A percentile compares a stretch with the other conserved stretches of the same genome.
Evolutionary conservation across 1,284 basidiomycete species (phyloP).

Genomic region (Irpex sp.): DNA sequence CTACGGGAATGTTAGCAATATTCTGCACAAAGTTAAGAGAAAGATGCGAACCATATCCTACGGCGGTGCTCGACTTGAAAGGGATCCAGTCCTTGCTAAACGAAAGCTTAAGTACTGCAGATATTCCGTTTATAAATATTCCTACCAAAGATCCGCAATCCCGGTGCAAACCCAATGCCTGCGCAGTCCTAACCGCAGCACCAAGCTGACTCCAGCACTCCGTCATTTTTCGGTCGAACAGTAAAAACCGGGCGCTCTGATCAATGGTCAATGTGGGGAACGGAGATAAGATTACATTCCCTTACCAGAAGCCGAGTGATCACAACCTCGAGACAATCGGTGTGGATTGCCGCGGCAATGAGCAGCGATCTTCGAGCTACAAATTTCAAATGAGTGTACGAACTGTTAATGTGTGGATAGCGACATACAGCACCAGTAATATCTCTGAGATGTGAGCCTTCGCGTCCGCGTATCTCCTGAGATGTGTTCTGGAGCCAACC

Average conservation of each 20-base stretch:
- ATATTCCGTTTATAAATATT: slow-evolving; percentile 4
- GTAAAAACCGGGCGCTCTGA: slow-evolving; percentile 88
- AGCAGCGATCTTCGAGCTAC: slow-evolving; percentile 81
- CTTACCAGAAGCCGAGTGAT: slow-evolving; percentile 80
- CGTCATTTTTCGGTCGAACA: slow-evolving; percentile 83
- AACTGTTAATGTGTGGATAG: not conserved
- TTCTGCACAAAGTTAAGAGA: not conserved
- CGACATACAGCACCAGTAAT: slow-evolving; percentile 90
- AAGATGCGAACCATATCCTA: slow-evolving; percentile 69
- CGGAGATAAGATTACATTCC: slow-evolving; percentile 6
- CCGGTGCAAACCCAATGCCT: slow-evolving; percentile 90
- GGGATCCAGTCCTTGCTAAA: slow-evolving; percentile 65
- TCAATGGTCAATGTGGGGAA: slow-evolving; percentile 11
- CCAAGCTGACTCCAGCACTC: slow-evolving; percentile 97
- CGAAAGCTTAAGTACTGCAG: not conserved
- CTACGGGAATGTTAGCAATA: slow-evolving; percentile 33
- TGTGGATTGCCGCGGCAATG: slow-evolving; percentile 87
- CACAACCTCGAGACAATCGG: slow-evolving; percentile 88
- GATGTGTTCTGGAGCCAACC: slow-evolving; percentile 82
- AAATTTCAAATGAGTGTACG: not conserved
- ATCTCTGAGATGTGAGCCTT: slow-evolving; percentile 77
- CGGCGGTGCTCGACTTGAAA: slow-evolving; percentile 86
- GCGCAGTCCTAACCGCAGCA: slow-evolving; percentile 89
- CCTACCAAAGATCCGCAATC: slow-evolving; percentile 85
- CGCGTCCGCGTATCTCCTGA: slow-evolving; percentile 74